A percentile compares a stretch with the other conserved stretches of the same genome.
Evolutionary conservation across 805 yeast genomes (phyloP).

Genomic region (Pichia exigua): DNA sequence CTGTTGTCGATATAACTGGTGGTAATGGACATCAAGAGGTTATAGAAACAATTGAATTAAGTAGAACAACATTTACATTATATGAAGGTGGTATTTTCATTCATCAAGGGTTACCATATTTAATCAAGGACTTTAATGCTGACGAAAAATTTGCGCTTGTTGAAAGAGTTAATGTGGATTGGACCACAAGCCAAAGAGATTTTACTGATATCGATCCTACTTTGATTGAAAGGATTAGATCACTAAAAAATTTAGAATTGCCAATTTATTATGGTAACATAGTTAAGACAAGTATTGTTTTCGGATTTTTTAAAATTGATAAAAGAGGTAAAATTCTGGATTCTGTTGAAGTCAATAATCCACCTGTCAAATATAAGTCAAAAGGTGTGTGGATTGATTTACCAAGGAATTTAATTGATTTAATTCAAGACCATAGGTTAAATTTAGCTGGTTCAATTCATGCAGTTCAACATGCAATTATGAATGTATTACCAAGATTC

Average conservation of each 20-base stretch:
- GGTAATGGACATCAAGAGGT: slow-evolving; percentile 64
- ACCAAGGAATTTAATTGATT: slow-evolving; percentile 54
- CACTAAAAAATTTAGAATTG: slow-evolving; percentile 39
- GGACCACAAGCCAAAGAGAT: slow-evolving; percentile 90
- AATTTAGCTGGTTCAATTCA: slow-evolving; percentile 90
- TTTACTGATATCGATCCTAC: slow-evolving; percentile 88
- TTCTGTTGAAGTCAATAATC: slow-evolving; percentile 86
- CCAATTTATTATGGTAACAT: slow-evolving; percentile 76
- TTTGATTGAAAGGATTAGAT: slow-evolving; percentile 56
- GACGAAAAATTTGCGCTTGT: slow-evolving; percentile 80
- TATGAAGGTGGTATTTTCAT: slow-evolving; percentile 90
- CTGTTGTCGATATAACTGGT: slow-evolving; percentile 85
- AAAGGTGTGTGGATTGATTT: slow-evolving; percentile 92
- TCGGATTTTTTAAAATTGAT: slow-evolving; percentile 88
- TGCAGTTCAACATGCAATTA: slow-evolving; percentile 87
- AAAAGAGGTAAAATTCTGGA: slow-evolving; percentile 74
- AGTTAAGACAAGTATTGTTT: slow-evolving; percentile 65
- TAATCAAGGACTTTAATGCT: slow-evolving; percentile 76
- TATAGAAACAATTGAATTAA: slow-evolving; percentile 83
- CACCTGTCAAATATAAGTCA: slow-evolving; percentile 62
- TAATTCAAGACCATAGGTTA: slow-evolving; percentile 48
- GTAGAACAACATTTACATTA: slow-evolving; percentile 80
- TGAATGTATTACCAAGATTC: slow-evolving; percentile 68
- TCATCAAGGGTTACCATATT: slow-evolving; percentile 87
- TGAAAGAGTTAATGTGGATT: slow-evolving; percentile 82